Conservation (phyloP, 2,329 filamentous ascomycete genomes). For the Alternaria tenuissima region DNA sequence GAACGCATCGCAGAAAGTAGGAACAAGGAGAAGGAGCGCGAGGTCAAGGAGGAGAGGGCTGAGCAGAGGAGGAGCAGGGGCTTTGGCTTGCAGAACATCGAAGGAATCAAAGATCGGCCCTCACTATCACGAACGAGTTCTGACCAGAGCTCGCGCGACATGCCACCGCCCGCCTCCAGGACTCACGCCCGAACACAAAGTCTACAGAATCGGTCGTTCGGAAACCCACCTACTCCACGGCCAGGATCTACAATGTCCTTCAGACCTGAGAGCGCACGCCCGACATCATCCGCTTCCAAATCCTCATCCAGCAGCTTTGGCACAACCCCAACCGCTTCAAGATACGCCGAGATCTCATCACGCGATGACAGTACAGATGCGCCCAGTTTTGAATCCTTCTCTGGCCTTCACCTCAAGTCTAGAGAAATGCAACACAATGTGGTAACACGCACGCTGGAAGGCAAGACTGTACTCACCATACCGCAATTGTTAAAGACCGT, state of each 20-base stretch:
- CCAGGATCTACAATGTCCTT: constrained; percentile 35
- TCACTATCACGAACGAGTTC: constrained; percentile 38
- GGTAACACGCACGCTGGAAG: constrained; percentile 77
- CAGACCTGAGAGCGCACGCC: constrained; percentile 28
- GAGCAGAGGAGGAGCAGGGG: constrained; percentile 53
- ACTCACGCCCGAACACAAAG: constrained; percentile 26
- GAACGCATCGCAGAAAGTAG: constrained; percentile 80
- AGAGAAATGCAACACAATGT: constrained; percentile 83
- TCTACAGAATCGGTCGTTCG: constrained; percentile 10
- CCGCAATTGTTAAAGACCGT: constrained; percentile 82
- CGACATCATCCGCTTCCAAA: constrained; percentile 32
- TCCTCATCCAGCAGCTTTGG: constrained; percentile 33
- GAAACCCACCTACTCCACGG: constrained; percentile 18
- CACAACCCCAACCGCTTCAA: constrained; percentile 31
- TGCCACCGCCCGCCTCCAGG: constrained; percentile 23
- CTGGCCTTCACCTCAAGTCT: constrained; percentile 81
- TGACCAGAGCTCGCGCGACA: constrained; percentile 35
- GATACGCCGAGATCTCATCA: constrained; percentile 42
- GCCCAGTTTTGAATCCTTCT: constrained; percentile 76
- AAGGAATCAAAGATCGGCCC: constrained; percentile 34
- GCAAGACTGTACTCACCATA: constrained; percentile 79
- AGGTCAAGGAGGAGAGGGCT: constrained; percentile 56
- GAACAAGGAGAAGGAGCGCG: constrained; percentile 51
- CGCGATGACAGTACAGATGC: constrained; percentile 60
- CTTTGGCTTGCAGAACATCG: constrained; percentile 47